Conservation (phyloP, 163 green algal genomes). For the Chlamydomonas reinhardtii region DNA sequence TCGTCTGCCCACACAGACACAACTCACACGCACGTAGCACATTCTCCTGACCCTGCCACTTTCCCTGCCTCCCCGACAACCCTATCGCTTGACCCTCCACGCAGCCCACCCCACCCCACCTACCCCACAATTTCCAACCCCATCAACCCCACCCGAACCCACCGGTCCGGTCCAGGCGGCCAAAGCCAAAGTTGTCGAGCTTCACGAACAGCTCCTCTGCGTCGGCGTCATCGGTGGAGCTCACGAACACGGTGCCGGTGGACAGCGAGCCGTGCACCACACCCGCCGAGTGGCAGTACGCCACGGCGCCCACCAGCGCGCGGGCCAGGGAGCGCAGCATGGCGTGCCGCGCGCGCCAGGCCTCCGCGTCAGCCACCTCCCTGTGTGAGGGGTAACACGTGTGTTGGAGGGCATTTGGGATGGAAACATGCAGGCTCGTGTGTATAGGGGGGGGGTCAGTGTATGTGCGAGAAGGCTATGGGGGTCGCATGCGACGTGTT, state of each 20-base stretch:
- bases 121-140: no score
- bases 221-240: conserved; percentile 66
- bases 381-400: conserved; percentile 5
- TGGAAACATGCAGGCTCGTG: no score
- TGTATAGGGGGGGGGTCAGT: no score
- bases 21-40: no score
- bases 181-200: conserved; percentile 88
- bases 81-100: no score
- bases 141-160: not conserved
- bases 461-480: no score
- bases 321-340: conserved; percentile 70
- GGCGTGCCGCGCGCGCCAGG: conserved; percentile 42
- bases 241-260: conserved; percentile 77
- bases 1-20: no score
- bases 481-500: no score
- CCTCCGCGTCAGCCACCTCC: conserved; percentile 54
- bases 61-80: no score
- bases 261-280: conserved; percentile 85
- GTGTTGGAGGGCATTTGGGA: no score
- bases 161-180: conserved; percentile 23
- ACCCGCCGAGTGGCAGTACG: conserved; percentile 72
- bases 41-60: no score
- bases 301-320: conserved; percentile 68
- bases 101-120: no score
- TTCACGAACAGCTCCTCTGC: conserved; percentile 77